A percentile compares a stretch with the other conserved stretches of the same genome.
These are phyloP conservation scores for Yamadazyma conglobata DNA, from an alignment of 1,139 yeast species.

Conservation along the genomic window DNA sequence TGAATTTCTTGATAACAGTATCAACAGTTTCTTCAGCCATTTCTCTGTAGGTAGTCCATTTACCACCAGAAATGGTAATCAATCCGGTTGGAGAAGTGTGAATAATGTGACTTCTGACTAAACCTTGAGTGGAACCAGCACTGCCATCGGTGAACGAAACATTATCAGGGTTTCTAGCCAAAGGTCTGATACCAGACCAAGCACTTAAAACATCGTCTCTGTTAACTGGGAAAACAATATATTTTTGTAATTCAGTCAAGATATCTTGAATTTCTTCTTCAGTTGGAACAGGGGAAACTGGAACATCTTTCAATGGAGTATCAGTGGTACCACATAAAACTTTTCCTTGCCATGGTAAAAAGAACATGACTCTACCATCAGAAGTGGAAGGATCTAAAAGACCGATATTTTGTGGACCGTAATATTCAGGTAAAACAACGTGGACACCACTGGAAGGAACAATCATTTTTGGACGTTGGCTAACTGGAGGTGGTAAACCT, in stretches of 20 bases:
- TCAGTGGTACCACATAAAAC: conserved; percentile 97
- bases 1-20: conserved; percentile 56
- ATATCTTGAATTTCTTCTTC: conserved; percentile 91
- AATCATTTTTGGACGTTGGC: conserved; percentile 66
- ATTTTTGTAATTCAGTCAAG: conserved; percentile 81
- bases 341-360: conserved; percentile 97
- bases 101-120: conserved; percentile 87
- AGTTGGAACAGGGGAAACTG: conserved; percentile 79
- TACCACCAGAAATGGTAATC: conserved; percentile 92
- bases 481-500: conserved; percentile 57
- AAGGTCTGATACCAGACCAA: conserved; percentile 96
- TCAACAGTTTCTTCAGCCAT: conserved; percentile 96
- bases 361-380: conserved; percentile 96
- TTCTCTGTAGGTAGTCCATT: conserved; percentile 97
- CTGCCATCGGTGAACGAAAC: conserved; percentile 39
- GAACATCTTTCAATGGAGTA: conserved; percentile 70
- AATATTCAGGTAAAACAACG: conserved; percentile 86
- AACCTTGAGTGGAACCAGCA: conserved; percentile 49
- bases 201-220: conserved; percentile 92
- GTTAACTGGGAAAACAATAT: conserved; percentile 82
- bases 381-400: conserved; percentile 87
- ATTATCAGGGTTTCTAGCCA: conserved; percentile 81
- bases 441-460: conserved; percentile 96
- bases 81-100: conserved; percentile 70
- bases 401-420: conserved; percentile 86